These are phyloP conservation scores for Trametes coccinea DNA, from an alignment of 768 basidiomycete genomes.

Conservation along the genomic window DNA sequence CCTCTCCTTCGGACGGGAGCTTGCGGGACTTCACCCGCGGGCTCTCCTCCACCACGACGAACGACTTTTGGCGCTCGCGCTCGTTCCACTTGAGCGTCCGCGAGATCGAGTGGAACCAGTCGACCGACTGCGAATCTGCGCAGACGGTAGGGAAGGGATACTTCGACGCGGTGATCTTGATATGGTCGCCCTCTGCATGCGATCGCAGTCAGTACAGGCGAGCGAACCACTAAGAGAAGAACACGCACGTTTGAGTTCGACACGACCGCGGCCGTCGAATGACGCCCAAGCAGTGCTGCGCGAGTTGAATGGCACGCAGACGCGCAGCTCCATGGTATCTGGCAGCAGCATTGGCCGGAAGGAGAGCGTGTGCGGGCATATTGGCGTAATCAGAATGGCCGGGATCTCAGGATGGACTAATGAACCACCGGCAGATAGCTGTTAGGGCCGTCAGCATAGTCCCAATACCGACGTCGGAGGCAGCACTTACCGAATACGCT, in stretches of 20 bases:
- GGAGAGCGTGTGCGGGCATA: conserved; percentile 97
- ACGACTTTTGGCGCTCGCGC: conserved; percentile 96
- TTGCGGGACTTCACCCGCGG: conserved; percentile 35
- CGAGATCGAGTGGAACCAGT: conserved; percentile 98
- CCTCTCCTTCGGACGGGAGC: conserved; percentile 20
- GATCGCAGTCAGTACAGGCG: conserved; percentile 5
- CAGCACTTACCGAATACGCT: conserved; percentile 82
- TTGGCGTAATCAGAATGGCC: conserved; percentile 92
- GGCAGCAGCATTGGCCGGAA: conserved; percentile 99
- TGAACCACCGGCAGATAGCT: conserved; percentile 93
- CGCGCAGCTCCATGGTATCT: conserved; percentile 96
- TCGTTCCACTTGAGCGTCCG: conserved; percentile 99
- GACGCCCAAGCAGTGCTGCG: conserved; percentile 98
- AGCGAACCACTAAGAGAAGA: not conserved
- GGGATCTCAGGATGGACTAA: conserved; percentile 98
- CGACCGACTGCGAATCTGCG: conserved; percentile 94
- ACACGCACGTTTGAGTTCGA: conserved; percentile 89
- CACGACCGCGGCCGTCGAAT: conserved; percentile 95
- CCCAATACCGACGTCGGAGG: not conserved
- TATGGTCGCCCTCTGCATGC: conserved; percentile 92
- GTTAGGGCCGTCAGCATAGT: conserved; percentile 34
- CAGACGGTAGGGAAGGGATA: conserved; percentile 99
- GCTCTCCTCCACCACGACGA: conserved; percentile 95
- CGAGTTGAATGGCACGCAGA: conserved; percentile 99
- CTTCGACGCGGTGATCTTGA: conserved; percentile 95